Evolutionary conservation across 306 rosid species (phyloP), one percentile per base, ranked within the genome.

Genomic region (Cucurbita ficifolia): DNA sequence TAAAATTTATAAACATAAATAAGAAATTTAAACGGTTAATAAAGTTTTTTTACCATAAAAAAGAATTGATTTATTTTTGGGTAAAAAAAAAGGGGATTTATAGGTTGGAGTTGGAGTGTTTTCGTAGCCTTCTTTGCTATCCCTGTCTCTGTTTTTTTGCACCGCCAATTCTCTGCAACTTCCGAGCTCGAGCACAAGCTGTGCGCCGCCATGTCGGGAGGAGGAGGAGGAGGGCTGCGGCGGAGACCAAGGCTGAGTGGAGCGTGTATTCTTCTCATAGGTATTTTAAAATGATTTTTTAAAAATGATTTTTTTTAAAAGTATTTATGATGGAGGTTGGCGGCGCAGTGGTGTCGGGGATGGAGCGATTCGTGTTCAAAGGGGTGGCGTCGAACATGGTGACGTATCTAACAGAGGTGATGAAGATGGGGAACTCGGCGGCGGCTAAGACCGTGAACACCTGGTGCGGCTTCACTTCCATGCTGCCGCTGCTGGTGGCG

Each of bases 291-390:
- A 9, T 57, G 9, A 1, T 56, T 21, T 56, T 9, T 10, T n/a
- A 13, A 3, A 9, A 11, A 1, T 45, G 11, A 2, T 10, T 45
- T 39, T 45, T 3, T 46, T 46, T 46, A 0, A 46, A 10, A 11
- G 12, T 11, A 4, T 2, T 49, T 49, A 29, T 29, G 33, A 29
- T 3, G 33, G 33, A 0, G 7, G 7, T 38, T 5, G 40, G 7
- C 7, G 14, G 52, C 1, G 54, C 54, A 50, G 54, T 80, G 74
- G 79, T 90, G 62, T 86, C 95, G 80, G 97, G 97, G 33, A 85
- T 94, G 81, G 98, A 94, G 84, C 90, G 98, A 86, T 86, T 94
- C 78, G 96, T 89, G 64, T 94, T 83, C 82, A 90, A 94, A 76
- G 98, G 96, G 56, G 98, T 90, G 49, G 90, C 97, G 11, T 90